Base-by-base conservation (phyloP, 495 filamentous ascomycete species). In the Beverwykella pulmonaria region DNA sequence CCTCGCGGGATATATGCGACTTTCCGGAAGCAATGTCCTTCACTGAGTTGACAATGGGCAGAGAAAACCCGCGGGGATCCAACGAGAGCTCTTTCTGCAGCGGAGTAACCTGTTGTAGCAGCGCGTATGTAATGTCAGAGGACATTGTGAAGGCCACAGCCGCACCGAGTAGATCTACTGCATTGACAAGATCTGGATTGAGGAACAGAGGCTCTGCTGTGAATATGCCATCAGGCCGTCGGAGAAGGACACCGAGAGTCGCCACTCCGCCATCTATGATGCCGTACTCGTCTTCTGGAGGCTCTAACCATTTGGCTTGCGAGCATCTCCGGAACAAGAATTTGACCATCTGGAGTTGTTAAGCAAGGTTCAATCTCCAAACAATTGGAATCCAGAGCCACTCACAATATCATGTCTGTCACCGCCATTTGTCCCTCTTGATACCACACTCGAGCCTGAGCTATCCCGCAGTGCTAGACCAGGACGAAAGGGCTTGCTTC, bases 131-230 rank as follows among this genome's bases (percentile, higher is more conserved):
- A 46, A 77, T 76, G 39, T 76, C 75, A 10, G 75, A 73, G 22
- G 70, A 72, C 76, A 79, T 78, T 1, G 77, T 78, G 62, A 79
- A 78, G 15, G 77, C 77, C 19, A 76, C 73, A 29, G 60, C 59
- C 22, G 68, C 73, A 50, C 64, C 65, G 5, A 77, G 68, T 41
- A 47, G 71, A 27, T 71, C 61, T 9, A 76, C 68, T 22, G 73
- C 71, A 14, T 32, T 55, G 10, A 74, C 59, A 19, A 77, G 58
- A 14, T 71, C 65, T 32, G 36, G 68, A 52, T 71, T 71, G 14
- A 71, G 32, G 46, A 71, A 71, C 29, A 71, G 23, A 19, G 68
- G 68, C 47, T 71, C 68, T 44, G 68, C 68, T 9, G 68, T 71
- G 47, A 63, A 71, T 14, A 71, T 44, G 10, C 68, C 68, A 41